Evolutionary conservation across 805 yeast genomes (phyloP), one percentile per base, ranked within the genome.

Genomic region (Starmera caribaea): DNA sequence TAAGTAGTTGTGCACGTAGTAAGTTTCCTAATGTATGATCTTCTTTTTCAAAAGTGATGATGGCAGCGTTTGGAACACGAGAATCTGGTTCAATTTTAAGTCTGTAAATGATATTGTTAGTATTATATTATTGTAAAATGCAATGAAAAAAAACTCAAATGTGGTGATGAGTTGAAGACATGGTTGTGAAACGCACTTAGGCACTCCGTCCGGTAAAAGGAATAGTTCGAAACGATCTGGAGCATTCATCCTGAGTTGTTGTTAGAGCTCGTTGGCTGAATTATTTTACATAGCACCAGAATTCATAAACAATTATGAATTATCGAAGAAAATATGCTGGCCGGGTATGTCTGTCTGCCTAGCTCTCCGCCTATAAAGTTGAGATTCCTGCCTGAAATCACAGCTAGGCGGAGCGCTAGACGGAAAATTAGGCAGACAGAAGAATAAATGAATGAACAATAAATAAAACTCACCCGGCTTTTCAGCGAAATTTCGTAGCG

Each of bases 221-320:
- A 92, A 92, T 32, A 92, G 76, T 70, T 92, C 99, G 61, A 90
- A 92, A 73, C 98, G 81, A 68, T 92, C 98, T 63, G 99, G 99
- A 55, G 97, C 97, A 67, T 92, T 92, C 98, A 92, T 90, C 41
- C 35, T 54, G 41, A 41, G 39, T 33, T 30, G 13, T 13, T 15
- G 10, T 33, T 24, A 16, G 33, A 21, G 26, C 26, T 21, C 8
- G 26, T n/a, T 21, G 26, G 26, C 8, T 21, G 26, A 7, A 7
- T 21, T 21, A 21, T 21, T n/a, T n/a, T n/a, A n/a, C n/a, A n/a
- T n/a, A n/a, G n/a, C n/a, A n/a, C n/a, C n/a, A n/a, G n/a, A n/a
- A n/a, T n/a, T n/a, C n/a, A n/a, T n/a, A n/a, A n/a, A n/a, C n/a
- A n/a, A n/a, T n/a, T n/a, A n/a, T n/a, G n/a, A n/a, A n/a, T n/a